These are phyloP conservation scores for Russula emetica DNA, from an alignment of 768 basidiomycete species.

Conservation along the genomic window DNA sequence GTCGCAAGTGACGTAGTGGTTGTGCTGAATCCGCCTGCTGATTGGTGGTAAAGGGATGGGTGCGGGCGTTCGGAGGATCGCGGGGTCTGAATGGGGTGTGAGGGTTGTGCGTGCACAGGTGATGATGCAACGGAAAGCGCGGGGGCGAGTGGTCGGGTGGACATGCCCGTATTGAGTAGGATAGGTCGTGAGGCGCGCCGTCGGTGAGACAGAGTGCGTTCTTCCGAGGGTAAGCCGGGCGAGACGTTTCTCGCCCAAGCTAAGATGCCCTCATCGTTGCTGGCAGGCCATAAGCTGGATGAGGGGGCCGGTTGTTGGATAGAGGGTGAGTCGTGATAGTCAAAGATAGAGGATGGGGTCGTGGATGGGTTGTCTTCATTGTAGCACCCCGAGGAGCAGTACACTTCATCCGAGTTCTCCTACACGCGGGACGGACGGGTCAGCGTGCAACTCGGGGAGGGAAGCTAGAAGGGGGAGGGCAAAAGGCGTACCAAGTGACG, in stretches of 20 bases:
- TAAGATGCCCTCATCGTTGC: conserved; percentile 42
- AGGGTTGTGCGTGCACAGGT: conserved; percentile 23
- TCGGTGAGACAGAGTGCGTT: conserved; percentile 23
- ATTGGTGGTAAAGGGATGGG: conserved; percentile 20
- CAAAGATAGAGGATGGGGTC: conserved; percentile 22
- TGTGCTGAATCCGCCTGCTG: conserved; percentile 18
- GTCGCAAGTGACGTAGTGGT: conserved; percentile 29
- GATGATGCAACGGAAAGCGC: conserved; percentile 25
- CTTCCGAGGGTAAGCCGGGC: conserved; percentile 29
- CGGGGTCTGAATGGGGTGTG: conserved; percentile 27
- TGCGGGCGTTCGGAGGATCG: conserved; percentile 23
- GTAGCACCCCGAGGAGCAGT: conserved; percentile 51
- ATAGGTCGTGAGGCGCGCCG: conserved; percentile 9
- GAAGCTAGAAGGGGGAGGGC: conserved; percentile 10
- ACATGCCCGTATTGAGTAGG: conserved; percentile 23
- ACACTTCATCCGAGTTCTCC: conserved; percentile 40
- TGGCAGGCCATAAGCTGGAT: conserved; percentile 32
- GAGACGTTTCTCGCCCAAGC: conserved; percentile 38
- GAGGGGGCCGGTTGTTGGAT: conserved; percentile 16
- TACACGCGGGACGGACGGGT: conserved; percentile 25
- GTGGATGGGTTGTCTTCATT: conserved; percentile 34
- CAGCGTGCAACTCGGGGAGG: conserved; percentile 26
- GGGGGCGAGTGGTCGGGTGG: conserved; percentile 22
- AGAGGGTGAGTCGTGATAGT: conserved; percentile 11
- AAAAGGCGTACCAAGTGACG: conserved; percentile 48